Evolutionary conservation across 176 grass and related monocot species (phyloP).

Genomic region (Puya raimondii): DNA sequence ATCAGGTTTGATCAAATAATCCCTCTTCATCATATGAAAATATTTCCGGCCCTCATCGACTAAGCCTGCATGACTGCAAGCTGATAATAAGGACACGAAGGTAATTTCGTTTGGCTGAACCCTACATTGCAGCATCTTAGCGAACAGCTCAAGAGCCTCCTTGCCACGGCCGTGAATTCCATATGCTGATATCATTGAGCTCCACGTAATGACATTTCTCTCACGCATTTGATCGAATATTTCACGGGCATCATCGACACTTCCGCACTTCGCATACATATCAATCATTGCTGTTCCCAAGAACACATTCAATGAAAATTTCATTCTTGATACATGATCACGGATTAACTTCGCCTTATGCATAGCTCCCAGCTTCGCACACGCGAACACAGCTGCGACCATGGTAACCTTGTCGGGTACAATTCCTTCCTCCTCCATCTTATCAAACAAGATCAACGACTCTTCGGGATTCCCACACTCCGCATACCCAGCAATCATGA

Average conservation of each 20-base stretch:
- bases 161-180: not conserved
- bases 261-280: not conserved
- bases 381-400: not conserved
- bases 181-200: conserved; percentile 1
- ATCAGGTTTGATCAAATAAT: not conserved
- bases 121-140: not conserved
- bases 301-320: not conserved
- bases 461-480: not conserved
- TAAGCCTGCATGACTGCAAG: not conserved
- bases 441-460: not conserved
- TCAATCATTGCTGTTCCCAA: conserved; percentile 1
- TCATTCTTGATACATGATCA: not conserved
- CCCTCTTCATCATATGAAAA: not conserved
- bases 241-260: not conserved
- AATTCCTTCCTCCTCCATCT: not conserved
- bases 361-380: not conserved
- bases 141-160: not conserved
- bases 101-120: not conserved
- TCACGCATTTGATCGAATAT: not conserved
- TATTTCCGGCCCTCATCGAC: not conserved
- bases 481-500: not conserved
- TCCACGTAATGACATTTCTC: not conserved
- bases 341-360: not conserved
- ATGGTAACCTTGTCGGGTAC: not conserved
- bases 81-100: not conserved